A percentile compares a stretch with the other conserved stretches of the same genome.
phyloP scores from a whole-genome alignment of 2,329 filamentous ascomycete species.

The Verticillium nubilum region DNA sequence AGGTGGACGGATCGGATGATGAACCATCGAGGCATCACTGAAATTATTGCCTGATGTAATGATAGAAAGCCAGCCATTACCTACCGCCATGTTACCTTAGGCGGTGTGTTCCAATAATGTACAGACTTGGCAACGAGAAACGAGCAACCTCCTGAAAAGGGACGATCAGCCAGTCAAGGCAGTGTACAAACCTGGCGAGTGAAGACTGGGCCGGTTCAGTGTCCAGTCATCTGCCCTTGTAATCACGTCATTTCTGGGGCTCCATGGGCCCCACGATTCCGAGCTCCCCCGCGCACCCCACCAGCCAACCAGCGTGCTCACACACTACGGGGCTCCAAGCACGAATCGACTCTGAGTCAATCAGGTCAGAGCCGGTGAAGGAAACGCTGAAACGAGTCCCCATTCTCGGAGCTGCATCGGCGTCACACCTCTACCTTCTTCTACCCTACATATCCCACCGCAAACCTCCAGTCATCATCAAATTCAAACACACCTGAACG shows the following conservation, averaged over 20 bases:
- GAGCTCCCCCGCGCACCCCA: neutral
- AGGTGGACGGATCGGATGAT: conserved; percentile 6
- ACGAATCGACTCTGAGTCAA: neutral
- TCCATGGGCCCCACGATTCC: neutral
- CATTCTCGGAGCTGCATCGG: conserved; percentile 1
- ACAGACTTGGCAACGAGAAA: neutral
- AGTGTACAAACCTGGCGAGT: no score
- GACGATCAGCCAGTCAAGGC: no score
- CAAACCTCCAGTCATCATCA: neutral
- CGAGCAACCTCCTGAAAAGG: neutral
- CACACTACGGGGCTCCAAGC: neutral
- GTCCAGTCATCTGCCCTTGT: neutral
- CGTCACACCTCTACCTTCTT: neutral
- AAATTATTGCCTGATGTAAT: neutral
- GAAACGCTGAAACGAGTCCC: neutral
- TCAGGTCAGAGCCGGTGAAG: neutral
- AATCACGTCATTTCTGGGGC: neutral
- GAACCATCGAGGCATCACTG: neutral
- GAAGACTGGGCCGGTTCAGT: neutral
- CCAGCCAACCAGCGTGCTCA: neutral
- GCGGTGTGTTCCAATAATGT: neutral
- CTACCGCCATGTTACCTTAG: neutral
- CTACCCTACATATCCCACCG: neutral
- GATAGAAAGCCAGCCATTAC: neutral
- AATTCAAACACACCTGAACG: neutral